phyloP scores from a whole-genome alignment of 2,329 filamentous ascomycete species.

The Alternaria arborescens region DNA sequence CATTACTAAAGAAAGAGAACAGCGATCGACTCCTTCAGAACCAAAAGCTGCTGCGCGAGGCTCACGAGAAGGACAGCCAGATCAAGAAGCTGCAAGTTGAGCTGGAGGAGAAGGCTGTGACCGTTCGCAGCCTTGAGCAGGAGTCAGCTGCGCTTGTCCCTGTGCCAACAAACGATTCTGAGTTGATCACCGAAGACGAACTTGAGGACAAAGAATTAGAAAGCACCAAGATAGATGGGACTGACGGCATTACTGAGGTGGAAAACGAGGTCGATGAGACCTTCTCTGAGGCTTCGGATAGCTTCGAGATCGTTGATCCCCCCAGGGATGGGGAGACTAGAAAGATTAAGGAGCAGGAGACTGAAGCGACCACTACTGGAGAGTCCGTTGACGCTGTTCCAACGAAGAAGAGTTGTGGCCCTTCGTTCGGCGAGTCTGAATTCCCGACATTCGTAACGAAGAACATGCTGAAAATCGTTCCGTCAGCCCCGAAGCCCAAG shows the following conservation, averaged over 20 bases:
- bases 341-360: neutral
- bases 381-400: neutral
- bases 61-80: conserved; percentile 27
- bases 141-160: neutral
- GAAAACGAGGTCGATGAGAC: neutral
- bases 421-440: neutral
- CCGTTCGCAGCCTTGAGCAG: conserved; percentile 20
- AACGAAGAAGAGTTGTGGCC: conserved; percentile 1
- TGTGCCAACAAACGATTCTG: neutral
- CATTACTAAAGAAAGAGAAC: conserved; percentile 14
- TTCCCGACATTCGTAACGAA: conserved; percentile 26
- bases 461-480: conserved; percentile 28
- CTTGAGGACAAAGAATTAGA: neutral
- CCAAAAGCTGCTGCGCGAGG: conserved; percentile 23
- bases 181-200: neutral
- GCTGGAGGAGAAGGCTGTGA: conserved; percentile 15
- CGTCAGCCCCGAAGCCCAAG: conserved; percentile 31
- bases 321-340: neutral
- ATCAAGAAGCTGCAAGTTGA: conserved; percentile 22
- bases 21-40: conserved; percentile 18
- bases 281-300: neutral
- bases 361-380: neutral
- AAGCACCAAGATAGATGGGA: neutral
- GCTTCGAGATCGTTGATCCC: neutral
- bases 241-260: neutral